These are phyloP conservation scores for Smallanthus sonchifolius DNA, from an alignment of 129 eudicot genomes.

Conservation along the genomic window DNA sequence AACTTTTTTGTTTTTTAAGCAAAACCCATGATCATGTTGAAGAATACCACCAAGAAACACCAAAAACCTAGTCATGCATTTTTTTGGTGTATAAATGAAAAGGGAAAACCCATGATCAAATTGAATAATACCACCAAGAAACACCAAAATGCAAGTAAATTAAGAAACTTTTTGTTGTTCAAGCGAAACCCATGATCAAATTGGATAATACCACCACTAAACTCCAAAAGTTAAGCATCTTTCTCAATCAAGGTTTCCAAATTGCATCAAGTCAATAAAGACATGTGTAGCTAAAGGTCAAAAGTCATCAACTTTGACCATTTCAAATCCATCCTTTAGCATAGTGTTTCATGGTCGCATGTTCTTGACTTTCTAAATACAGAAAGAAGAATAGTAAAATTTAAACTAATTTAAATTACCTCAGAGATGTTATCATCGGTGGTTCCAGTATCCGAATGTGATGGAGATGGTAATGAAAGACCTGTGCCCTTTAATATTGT, in stretches of 20 bases:
- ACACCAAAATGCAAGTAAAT: slow-evolving; percentile 4
- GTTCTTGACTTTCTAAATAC: slow-evolving; percentile 23
- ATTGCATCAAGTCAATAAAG: slow-evolving; percentile 20
- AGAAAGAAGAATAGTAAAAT: slow-evolving; percentile 11
- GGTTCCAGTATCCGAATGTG: slow-evolving; percentile 28
- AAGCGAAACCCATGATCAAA: neutral
- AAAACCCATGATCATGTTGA: neutral
- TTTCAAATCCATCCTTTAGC: slow-evolving; percentile 22
- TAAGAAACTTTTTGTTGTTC: neutral
- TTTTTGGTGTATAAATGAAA: neutral
- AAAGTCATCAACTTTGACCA: slow-evolving; percentile 33
- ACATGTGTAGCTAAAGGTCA: slow-evolving; percentile 17
- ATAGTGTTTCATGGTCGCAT: slow-evolving; percentile 17
- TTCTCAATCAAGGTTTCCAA: slow-evolving; percentile 5
- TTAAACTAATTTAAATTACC: slow-evolving; percentile 37
- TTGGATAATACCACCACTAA: neutral
- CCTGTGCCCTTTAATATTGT: slow-evolving; percentile 33
- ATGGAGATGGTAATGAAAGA: slow-evolving; percentile 36
- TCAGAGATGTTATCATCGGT: slow-evolving; percentile 46
- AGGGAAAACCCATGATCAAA: neutral
- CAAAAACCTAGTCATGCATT: neutral
- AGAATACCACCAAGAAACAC: neutral
- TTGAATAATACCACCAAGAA: neutral
- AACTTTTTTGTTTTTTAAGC: neutral
- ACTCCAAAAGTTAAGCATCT: slow-evolving; percentile 17